Evolutionary conservation across 352 stramenopile genomes (phyloP), one percentile per base, ranked within the genome.

Genomic region (Halophytophthora polymorphica): DNA sequence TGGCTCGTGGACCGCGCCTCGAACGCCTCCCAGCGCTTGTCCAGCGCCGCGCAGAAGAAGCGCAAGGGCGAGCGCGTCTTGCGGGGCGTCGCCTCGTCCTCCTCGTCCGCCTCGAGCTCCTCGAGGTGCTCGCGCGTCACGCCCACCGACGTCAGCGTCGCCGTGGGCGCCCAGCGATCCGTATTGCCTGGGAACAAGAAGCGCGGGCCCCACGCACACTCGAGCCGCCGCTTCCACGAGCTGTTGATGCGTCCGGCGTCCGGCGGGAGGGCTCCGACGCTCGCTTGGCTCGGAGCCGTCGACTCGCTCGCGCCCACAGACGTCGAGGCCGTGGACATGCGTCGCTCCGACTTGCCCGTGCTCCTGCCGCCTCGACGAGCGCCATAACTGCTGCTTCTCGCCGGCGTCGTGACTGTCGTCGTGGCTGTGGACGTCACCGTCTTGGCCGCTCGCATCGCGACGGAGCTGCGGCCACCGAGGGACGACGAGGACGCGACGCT

Each of bases 141-240:
- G 11, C n/a, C 3, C 21, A 45, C 41, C 23, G 48, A 45, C 15
- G 17, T 66, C 18, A 31, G 25, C 25, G 25, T 4, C 8, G 25
- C 4, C 8, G 25, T 8, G 25, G 40, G 49, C 40, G 50, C 29
- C 64, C 64, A 70, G 14, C 61, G 56, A n/a, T 73, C 43, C 10
- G 56, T 61, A 14, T 53, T 64, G 10, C 58, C 62, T 44, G 61
- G 56, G 29, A 77, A 84, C 40, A 73, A 49, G 53, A 72, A 86
- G 8, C 74, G 74, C 52, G 76, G 76, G 2, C 76, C 64, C 76
- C 76, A 87, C 21, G 70, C 71, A 42, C 65, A 66, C 38, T 85
- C 70, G 45, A 87, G 56, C 36, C 74, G 67, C 38, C 75, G 82
- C 44, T 76, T 77, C 72, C 72, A 86, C 34, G 74, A 77, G 33